Evolutionary conservation across 257 asterid genomes (phyloP).

Genomic region (Avicennia marina): DNA sequence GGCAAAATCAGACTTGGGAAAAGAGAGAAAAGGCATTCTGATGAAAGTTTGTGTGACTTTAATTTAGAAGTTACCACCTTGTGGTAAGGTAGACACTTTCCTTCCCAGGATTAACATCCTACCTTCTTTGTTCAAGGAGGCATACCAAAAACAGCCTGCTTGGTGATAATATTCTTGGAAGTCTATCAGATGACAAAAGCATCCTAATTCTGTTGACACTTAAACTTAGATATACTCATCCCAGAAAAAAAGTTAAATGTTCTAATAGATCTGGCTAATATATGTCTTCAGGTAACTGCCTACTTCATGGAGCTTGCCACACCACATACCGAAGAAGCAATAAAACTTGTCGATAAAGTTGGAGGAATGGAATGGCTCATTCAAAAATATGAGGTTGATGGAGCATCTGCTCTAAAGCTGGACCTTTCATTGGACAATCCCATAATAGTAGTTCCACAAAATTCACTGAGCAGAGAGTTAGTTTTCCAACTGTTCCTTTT

Average conservation of each 20-base stretch:
- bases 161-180: conserved; percentile 3
- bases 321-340: conserved; percentile 94
- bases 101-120: not conserved
- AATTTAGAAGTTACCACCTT: not conserved
- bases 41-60: not conserved
- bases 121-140: not conserved
- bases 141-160: not conserved
- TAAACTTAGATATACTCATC: conserved; percentile 4
- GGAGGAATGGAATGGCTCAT: conserved; percentile 99
- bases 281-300: conserved; percentile 67
- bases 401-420: conserved; percentile 90
- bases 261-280: conserved; percentile 13
- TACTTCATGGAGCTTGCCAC: conserved; percentile 98
- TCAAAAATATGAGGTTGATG: conserved; percentile 94
- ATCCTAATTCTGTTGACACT: conserved; percentile 1
- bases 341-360: conserved; percentile 91
- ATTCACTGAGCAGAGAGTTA: conserved; percentile 92
- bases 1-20: no score
- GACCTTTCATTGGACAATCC: conserved; percentile 95
- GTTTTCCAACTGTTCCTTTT: conserved; percentile 27
- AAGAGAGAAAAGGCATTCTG: no score
- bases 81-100: conserved; percentile 3
- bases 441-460: conserved; percentile 82
- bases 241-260: not conserved
- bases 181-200: not conserved